phyloP scores from a whole-genome alignment of 139 green algal genomes.

The Chlorella vulgaris region DNA sequence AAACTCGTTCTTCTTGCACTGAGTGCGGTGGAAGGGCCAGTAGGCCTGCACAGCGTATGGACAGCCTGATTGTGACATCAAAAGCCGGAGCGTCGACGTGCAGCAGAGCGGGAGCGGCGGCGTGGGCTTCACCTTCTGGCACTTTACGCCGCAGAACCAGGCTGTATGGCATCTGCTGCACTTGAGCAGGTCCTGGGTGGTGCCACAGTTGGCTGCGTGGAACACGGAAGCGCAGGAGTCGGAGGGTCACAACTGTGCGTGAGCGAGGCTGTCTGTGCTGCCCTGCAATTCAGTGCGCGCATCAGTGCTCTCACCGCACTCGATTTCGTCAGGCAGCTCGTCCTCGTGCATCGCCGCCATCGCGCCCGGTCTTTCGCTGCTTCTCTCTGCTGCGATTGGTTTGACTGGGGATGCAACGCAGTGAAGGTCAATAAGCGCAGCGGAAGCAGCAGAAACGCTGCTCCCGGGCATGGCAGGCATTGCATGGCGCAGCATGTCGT shows the following conservation, averaged over 20 bases:
- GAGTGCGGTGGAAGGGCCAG: slow-evolving; percentile 87
- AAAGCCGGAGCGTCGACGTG: no score
- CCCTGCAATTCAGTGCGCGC: background rate
- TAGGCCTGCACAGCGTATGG: slow-evolving; percentile 57
- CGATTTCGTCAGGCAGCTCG: slow-evolving; percentile 16
- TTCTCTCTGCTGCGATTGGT: no score
- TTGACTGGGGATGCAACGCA: no score
- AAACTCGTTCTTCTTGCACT: slow-evolving; percentile 90
- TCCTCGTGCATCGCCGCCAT: slow-evolving; percentile 34
- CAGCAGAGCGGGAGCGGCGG: no score
- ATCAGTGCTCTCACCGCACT: slow-evolving; percentile 39
- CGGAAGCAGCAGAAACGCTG: no score
- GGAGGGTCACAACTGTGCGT: background rate
- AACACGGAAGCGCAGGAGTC: background rate
- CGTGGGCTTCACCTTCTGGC: slow-evolving; percentile 78
- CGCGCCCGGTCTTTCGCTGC: background rate
- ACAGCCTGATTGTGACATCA: no score
- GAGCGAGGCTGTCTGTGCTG: background rate
- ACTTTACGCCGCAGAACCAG: slow-evolving; percentile 84
- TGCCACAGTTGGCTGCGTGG: slow-evolving; percentile 81
- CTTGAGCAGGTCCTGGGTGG: slow-evolving; percentile 58
- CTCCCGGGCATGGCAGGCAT: no score
- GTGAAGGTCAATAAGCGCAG: no score
- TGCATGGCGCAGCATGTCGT: no score
- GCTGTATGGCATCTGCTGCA: slow-evolving; percentile 84